A percentile compares a stretch with the other conserved stretches of the same genome.
These are phyloP conservation scores for Glaciozyma martinii DNA, from an alignment of 768 basidiomycete species.

Conservation along the genomic window DNA sequence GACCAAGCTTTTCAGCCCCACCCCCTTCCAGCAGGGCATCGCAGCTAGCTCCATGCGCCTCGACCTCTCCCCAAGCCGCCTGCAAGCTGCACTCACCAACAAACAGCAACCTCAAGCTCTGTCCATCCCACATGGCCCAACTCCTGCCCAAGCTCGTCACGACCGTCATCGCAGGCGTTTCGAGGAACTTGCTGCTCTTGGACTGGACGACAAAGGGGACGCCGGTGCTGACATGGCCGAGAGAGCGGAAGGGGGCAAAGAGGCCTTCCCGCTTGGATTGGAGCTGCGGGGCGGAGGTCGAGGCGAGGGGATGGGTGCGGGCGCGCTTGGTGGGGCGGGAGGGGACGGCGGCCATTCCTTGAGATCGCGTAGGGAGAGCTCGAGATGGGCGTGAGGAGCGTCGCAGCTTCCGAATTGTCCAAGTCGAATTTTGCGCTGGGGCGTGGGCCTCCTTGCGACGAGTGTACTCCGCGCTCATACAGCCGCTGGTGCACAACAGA, in stretches of 20 bases:
- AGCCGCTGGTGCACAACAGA: no score
- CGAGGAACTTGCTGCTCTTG: conserved; percentile 70
- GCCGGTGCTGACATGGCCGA: conserved; percentile 88
- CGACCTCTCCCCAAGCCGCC: neutral
- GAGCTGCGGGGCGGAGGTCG: neutral
- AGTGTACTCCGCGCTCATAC: no score
- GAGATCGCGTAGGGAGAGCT: no score
- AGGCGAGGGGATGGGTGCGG: conserved; percentile 1
- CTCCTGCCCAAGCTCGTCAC: conserved; percentile 77
- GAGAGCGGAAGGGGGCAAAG: conserved; percentile 87
- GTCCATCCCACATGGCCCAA: conserved; percentile 96
- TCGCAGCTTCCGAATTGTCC: no score
- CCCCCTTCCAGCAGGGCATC: neutral
- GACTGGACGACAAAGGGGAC: conserved; percentile 82
- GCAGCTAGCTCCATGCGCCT: no score
- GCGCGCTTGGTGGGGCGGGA: conserved; percentile 1
- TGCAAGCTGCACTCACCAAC: conserved; percentile 57
- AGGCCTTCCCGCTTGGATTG: conserved; percentile 38
- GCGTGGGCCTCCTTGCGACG: no score
- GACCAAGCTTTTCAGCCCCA: neutral
- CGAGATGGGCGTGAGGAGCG: no score
- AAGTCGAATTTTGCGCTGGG: no score
- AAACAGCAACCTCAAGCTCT: conserved; percentile 82
- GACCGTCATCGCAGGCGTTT: conserved; percentile 71
- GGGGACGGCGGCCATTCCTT: neutral